phyloP scores from a whole-genome alignment of 306 rosid species.

The Sechiopsis laciniata region DNA sequence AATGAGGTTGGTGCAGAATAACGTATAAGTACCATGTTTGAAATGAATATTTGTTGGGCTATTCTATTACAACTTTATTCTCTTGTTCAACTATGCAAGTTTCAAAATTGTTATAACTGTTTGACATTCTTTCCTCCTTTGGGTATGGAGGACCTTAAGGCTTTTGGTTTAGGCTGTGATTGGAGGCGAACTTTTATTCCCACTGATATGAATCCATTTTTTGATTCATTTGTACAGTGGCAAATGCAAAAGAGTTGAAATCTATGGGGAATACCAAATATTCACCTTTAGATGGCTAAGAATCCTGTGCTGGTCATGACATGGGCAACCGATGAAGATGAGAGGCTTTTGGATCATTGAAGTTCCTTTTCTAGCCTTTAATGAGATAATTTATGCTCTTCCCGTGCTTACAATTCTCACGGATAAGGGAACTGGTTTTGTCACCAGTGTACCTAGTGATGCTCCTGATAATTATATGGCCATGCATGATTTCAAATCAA shows the following conservation, averaged over 20 bases:
- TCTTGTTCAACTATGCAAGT: conserved; percentile 36
- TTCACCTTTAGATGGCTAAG: conserved; percentile 86
- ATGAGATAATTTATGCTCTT: conserved; percentile 73
- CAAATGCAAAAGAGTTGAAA: conserved; percentile 87
- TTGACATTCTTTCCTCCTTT: conserved; percentile 74
- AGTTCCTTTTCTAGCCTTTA: conserved; percentile 72
- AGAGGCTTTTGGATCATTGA: conserved; percentile 83
- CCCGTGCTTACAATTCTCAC: conserved; percentile 88
- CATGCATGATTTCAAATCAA: conserved; percentile 69
- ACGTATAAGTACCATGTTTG: too few relatives aligned
- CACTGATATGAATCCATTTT: conserved; percentile 66
- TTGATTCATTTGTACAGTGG: conserved; percentile 80
- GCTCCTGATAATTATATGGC: conserved; percentile 97
- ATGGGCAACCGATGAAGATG: conserved; percentile 95
- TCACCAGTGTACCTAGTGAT: conserved; percentile 93
- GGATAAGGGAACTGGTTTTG: conserved; percentile 93
- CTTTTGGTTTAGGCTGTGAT: conserved; percentile 88
- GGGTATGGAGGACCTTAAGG: conserved; percentile 85
- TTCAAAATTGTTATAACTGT: conserved; percentile 78
- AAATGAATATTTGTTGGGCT: background rate
- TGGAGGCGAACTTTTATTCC: conserved; percentile 92
- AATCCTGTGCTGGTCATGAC: conserved; percentile 98
- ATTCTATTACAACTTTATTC: too few relatives aligned
- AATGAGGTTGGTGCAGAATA: too few relatives aligned
- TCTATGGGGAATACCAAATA: conserved; percentile 67